These are phyloP conservation scores for Hydnum rufescens DNA, from an alignment of 768 basidiomycete genomes.

Conservation along the genomic window DNA sequence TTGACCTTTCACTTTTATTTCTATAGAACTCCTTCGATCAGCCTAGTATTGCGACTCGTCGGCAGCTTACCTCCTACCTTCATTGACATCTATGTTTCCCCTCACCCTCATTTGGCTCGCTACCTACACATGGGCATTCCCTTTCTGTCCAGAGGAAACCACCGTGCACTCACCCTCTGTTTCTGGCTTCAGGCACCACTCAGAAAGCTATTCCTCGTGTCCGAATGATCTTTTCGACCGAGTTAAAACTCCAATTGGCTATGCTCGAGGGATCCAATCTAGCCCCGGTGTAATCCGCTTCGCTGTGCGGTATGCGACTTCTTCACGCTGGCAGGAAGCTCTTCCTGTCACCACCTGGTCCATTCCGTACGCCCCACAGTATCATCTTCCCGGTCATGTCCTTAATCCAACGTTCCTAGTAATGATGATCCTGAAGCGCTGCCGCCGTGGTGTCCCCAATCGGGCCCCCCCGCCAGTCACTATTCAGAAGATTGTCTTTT, in stretches of 20 bases:
- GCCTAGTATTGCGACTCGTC: no score
- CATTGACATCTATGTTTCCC: no score
- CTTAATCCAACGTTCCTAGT: conserved; percentile 4
- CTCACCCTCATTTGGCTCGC: no score
- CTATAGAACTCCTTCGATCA: no score
- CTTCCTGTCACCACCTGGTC: conserved; percentile 34
- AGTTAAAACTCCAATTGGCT: conserved; percentile 34
- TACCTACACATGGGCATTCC: no score
- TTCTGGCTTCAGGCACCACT: no score
- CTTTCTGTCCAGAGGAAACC: no score
- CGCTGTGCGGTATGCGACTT: conserved; percentile 45
- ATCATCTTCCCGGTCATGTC: neutral
- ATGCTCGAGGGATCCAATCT: conserved; percentile 30
- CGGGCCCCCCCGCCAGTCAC: conserved; percentile 25
- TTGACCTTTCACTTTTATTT: no score
- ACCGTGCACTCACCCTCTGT: no score
- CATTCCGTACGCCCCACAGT: conserved; percentile 32
- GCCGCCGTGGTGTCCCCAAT: conserved; percentile 59
- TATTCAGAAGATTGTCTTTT: conserved; percentile 64
- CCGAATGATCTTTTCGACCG: no score
- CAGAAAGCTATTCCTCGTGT: no score
- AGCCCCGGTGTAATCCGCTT: conserved; percentile 36
- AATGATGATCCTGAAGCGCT: conserved; percentile 29
- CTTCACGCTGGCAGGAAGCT: conserved; percentile 40
- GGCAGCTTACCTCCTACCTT: no score